Evolutionary conservation across 1,139 yeast species (phyloP).

Genomic region (Nadsonia starkeyi-henricii): DNA sequence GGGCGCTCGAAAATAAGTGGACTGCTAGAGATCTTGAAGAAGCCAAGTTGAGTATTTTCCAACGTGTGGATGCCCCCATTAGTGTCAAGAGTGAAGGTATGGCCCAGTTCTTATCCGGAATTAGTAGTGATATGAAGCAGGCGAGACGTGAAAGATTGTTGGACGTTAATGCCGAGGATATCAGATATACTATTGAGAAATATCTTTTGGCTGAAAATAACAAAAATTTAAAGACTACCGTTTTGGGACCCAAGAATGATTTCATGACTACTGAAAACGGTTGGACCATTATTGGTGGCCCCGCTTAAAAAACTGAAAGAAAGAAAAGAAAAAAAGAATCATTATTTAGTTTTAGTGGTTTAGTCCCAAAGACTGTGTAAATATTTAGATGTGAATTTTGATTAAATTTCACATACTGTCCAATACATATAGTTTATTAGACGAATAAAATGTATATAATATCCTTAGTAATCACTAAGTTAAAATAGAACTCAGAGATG

Average conservation of each 20-base stretch:
- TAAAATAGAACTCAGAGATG: too few species aligned
- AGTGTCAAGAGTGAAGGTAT: conserved; percentile 72
- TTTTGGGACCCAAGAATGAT: conserved; percentile 37
- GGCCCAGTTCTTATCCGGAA: conserved; percentile 47
- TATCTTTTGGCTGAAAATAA: conserved; percentile 31
- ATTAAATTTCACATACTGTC: too few species aligned
- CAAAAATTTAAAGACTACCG: conserved; percentile 27
- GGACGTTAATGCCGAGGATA: conserved; percentile 48
- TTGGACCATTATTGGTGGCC: conserved; percentile 14
- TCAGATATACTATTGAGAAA: conserved; percentile 46
- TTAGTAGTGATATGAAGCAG: conserved; percentile 72
- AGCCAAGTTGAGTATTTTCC: conserved; percentile 83
- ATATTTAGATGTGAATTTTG: too few species aligned
- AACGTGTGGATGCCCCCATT: conserved; percentile 79
- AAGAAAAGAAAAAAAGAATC: too few species aligned
- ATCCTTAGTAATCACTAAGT: too few species aligned
- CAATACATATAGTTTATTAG: too few species aligned
- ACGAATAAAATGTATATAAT: too few species aligned
- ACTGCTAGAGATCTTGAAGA: conserved; percentile 60
- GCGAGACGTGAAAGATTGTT: conserved; percentile 60
- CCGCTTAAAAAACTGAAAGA: background rate
- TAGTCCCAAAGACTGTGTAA: too few species aligned
- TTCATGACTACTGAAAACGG: conserved; percentile 26
- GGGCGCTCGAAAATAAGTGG: conserved; percentile 41
- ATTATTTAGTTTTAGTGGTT: too few species aligned